Base-by-base conservation (phyloP, 768 basidiomycete genomes). In the Phylloporus rhodoxanthus region DNA sequence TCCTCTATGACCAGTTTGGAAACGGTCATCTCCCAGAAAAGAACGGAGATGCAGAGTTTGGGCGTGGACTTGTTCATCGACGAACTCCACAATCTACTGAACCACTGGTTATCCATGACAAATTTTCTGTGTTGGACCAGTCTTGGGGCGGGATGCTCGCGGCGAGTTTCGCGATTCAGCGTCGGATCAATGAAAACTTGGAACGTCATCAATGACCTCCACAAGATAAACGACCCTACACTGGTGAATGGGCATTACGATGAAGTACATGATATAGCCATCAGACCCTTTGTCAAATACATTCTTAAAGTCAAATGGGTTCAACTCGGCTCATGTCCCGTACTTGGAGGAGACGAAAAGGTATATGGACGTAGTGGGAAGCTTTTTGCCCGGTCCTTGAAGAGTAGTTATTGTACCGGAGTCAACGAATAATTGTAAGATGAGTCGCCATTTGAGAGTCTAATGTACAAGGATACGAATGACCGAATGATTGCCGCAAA, bases 1-100 rank as follows among this genome's bases (percentile, higher is more conserved):
- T 83, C 34, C 56, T 80, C 40, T 81, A 82, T 62, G 78, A 80
- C 58, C 81, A 82, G 57, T 50, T 82, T 39, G 80, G 80, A 8
- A 71, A 64, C 48, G 79, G 78, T n/a, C 62, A 79, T 54, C 67
- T 80, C 17, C 73, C 61, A 8, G 75, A 80, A 52, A 80, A 76
- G 55, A 68, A 58, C 6, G 68, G 66, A 13, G 69, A 73, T 28
- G 53, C 58, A 2, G 33, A 36, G 11, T 82, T 82, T 65, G 80
- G 78, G 78, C 15, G 59, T 66, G 25, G 60, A 72, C 46, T 68
- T 81, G 5, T 80, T 80, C 66, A 62, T 77, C 54, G 68, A 75
- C 51, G 76, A 82, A 63, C 72, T 81, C 38, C 63, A 74, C 47
- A 72, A 69, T 58, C 62, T 81, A 8, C 54, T 81, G 39, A 28